Base-by-base conservation (phyloP, 352 stramenopile species). In the Pythium diclinum region DNA sequence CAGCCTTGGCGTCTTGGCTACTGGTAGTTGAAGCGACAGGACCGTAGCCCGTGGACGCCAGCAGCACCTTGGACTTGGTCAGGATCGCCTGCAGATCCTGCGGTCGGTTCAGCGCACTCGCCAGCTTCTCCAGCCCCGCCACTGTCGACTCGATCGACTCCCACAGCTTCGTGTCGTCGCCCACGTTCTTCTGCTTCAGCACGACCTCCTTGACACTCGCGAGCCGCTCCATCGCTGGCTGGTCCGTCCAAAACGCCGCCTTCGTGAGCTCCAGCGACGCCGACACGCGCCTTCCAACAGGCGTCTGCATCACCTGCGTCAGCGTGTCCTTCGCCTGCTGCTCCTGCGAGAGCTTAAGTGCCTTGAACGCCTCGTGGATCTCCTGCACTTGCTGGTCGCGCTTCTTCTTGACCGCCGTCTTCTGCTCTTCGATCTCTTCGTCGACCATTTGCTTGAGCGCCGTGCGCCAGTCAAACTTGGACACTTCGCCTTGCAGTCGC, bases 361-460 rank as follows among this genome's bases (percentile, higher is more conserved):
- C 28, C 14, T 89, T 69, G 46, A 91, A 68, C 36, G 73, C 70
- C 9, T 63, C 46, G 47, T 80, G 65, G 19, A 90, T 52, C 19
- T 85, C 74, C 10, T 81, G 62, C 11, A 94, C 38, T 21, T 80
- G 77, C 17, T 69, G 69, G 40, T 84, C 74, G 30, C 80, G 79
- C 59, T 89, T 75, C 23, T 75, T 74, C 47, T 74, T 61, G 19
- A 86, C 63, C 0, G 72, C 54, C 3, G 62, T 62, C 52, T 83
- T 91, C 16, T 89, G 81, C 49, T 89, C 81, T 5, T 65, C 68
- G 2, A 92, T 70, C 59, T 87, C 77, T 11, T 92, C 78, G 14
- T 76, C 53, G 38, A 91, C 71, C 66, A 91, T 78, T 28, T 73
- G 33, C 34, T 81, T 79, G 51, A 91, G 69, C 33, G 71, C 71